Evolutionary conservation across 768 basidiomycete species (phyloP).

Genomic region (Kondoa subrosea): DNA sequence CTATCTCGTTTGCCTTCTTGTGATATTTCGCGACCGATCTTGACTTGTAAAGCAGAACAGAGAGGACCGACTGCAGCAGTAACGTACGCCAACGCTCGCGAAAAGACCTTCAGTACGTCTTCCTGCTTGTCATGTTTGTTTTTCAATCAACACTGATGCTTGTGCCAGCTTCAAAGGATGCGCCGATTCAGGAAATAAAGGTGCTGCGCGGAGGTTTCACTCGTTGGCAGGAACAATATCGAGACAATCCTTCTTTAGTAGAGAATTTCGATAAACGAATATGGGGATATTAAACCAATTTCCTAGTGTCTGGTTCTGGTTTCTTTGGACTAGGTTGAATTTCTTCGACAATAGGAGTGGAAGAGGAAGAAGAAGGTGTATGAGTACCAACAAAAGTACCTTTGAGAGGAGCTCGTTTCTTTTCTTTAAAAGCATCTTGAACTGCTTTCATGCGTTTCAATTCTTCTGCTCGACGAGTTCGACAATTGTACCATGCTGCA

Average conservation of each 20-base stretch:
- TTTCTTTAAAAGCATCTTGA: not conserved
- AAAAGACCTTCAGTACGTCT: not conserved
- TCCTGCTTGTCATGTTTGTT: not conserved
- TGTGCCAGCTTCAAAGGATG: not conserved
- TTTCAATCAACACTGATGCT: not conserved
- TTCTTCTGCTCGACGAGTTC: not conserved
- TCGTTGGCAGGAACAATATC: constrained; percentile 3
- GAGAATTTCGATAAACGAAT: constrained; percentile 15
- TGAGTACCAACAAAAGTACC: not conserved
- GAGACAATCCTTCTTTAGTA: constrained; percentile 14
- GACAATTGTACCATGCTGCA: not conserved
- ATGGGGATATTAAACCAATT: constrained; percentile 9
- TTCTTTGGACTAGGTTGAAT: not conserved
- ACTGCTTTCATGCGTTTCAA: constrained; percentile 3
- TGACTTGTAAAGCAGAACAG: constrained; percentile 9
- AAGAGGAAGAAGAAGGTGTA: not conserved
- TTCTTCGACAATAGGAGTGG: too few relatives aligned
- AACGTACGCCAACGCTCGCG: constrained; percentile 8
- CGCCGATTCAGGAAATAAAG: constrained; percentile 15
- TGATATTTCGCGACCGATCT: not conserved
- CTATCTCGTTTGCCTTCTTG: constrained; percentile 11
- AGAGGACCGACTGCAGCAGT: constrained; percentile 15
- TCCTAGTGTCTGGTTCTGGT: not conserved
- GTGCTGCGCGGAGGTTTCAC: constrained; percentile 19
- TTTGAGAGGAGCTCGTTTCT: not conserved